Evolutionary conservation across 495 filamentous ascomycete species (phyloP), one percentile per base, ranked within the genome.

Genomic region (Melanomma pulvis-pyrius): DNA sequence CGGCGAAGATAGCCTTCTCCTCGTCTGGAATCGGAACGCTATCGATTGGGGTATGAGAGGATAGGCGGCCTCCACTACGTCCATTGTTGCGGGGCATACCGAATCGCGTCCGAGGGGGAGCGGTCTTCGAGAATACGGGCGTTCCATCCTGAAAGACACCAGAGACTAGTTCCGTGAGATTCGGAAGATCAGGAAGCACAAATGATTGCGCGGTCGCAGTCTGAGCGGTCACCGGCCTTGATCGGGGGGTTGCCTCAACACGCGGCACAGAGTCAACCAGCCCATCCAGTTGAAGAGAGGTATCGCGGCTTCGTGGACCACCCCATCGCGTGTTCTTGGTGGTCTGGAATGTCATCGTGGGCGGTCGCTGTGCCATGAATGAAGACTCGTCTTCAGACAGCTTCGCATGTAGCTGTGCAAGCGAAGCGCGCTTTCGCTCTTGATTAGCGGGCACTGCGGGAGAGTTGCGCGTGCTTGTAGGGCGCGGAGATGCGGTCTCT

Each of bases 161-260:
- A 28, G 87, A 88, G 5, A 91, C 83, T 19, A 91, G 80, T 63
- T 91, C 89, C 13, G 88, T 88, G 54, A 90, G 80, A 65, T 90
- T 89, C 13, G 88, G 86, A 48, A 89, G 78, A 51, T 89, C 84
- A 9, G 88, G 87, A 28, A 91, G 82, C 53, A 86, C 78, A 73
- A 89, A 88, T 1, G 88, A 89, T 47, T 86, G 82, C 47, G 81
- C 79, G 12, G 76, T 79, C 11, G 59, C 70, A 44, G 47, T 72
- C 28, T 64, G 26, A 36, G 67, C 64, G 59, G 73, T 62, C 51
- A 57, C 22, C 49, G 69, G 68, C 29, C 65, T 70, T 65, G 70
- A 69, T 60, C 56, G 50, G 22, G 34, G 56, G 6, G 66, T 66
- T 1, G 19, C 59, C 15, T 64, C 32, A 13, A 47, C n/a, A 17